phyloP scores from a whole-genome alignment of 306 rosid genomes.

The Corylus americana region DNA sequence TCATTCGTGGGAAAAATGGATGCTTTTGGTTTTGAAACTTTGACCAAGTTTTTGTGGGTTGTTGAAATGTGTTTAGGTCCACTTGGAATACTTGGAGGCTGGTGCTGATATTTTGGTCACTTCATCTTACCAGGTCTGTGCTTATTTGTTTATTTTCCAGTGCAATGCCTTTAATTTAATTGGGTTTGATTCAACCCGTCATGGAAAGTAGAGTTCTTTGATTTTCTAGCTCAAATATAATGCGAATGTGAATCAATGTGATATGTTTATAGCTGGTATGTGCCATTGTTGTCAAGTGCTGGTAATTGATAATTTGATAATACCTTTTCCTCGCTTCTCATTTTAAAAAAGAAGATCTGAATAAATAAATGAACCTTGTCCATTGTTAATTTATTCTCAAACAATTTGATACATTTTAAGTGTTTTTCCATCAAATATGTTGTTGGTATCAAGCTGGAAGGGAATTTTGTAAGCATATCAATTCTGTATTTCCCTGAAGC shows the following conservation, averaged over 20 bases:
- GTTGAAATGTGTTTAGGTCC: constrained; percentile 52
- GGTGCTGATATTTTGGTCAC: constrained; percentile 84
- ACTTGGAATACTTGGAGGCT: constrained; percentile 77
- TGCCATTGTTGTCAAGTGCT: neutral
- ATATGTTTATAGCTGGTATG: no score
- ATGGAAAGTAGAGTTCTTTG: neutral
- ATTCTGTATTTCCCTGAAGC: neutral
- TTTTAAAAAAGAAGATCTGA: neutral
- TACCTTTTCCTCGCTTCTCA: neutral
- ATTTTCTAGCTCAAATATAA: neutral
- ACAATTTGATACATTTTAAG: neutral
- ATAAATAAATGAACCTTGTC: neutral
- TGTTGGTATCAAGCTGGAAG: neutral
- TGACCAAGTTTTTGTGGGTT: neutral
- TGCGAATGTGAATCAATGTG: no score
- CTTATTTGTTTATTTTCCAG: neutral
- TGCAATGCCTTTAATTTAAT: neutral
- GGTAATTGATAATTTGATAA: neutral
- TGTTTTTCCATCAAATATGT: neutral
- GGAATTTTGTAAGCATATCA: neutral
- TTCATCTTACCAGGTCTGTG: constrained; percentile 82
- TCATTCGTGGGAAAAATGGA: neutral
- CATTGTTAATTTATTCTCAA: neutral
- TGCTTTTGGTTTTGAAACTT: neutral
- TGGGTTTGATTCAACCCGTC: neutral